Evolutionary conservation across 169 alveolate genomes (phyloP).

Genomic region (Eimeria acervulina): DNA sequence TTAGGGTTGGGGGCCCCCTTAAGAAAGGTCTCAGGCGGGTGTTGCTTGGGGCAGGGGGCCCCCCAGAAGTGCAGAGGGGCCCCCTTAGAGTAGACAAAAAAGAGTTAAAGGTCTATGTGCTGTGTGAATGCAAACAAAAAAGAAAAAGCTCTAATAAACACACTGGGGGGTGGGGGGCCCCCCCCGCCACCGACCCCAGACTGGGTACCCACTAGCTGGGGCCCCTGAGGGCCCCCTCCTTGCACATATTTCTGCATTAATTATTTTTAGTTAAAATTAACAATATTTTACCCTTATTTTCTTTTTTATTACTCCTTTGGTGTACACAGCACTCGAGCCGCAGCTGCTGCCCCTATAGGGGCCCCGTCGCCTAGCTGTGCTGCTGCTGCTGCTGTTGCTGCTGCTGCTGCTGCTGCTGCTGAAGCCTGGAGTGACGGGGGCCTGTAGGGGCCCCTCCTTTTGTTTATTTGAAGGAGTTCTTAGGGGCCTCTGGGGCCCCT

Average conservation of each 20-base stretch:
- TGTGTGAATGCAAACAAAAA: neutral
- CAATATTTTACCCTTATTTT: neutral
- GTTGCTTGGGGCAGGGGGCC: neutral
- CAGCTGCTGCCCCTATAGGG: no score
- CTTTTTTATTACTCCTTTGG: no score
- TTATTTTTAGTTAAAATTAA: no score
- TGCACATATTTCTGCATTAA: neutral
- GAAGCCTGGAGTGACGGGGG: neutral
- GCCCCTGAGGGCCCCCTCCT: neutral
- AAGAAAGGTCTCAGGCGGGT: neutral
- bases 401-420: neutral
- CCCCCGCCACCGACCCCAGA: neutral
- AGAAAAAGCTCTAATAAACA: no score
- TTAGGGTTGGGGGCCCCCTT: neutral
- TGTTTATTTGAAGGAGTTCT: neutral
- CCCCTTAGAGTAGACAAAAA: neutral
- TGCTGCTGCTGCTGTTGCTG: neutral
- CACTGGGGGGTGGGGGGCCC: neutral
- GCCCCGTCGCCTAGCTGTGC: no score
- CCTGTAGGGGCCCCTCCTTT: neutral
- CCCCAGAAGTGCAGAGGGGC: neutral
- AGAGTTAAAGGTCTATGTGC: neutral
- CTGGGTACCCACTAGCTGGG: neutral
- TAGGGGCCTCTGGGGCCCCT: neutral
- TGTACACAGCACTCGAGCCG: no score